Evolutionary conservation across 257 asterid genomes (phyloP).

Genomic region (Perilla frutescens): DNA sequence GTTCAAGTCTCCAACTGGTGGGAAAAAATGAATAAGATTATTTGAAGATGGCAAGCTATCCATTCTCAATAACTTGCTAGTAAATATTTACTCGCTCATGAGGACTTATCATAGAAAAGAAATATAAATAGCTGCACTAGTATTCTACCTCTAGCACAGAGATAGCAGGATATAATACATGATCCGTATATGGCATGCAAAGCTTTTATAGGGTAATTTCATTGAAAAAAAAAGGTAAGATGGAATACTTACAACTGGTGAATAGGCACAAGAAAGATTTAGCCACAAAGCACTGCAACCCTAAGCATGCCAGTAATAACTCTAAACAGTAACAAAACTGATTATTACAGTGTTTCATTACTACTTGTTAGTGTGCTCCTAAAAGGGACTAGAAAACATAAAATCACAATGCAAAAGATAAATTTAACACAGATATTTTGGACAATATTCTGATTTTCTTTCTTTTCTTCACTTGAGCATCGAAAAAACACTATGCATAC

Average conservation of each 20-base stretch:
- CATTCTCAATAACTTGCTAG: neutral
- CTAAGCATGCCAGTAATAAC: neutral
- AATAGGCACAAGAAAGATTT: neutral
- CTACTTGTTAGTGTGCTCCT: neutral
- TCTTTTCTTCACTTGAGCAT: neutral
- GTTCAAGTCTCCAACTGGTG: conserved; percentile 54
- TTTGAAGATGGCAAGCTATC: neutral
- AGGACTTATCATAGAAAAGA: neutral
- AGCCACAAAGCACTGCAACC: neutral
- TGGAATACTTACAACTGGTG: neutral
- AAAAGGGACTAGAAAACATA: neutral
- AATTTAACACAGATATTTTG: neutral
- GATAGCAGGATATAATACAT: neutral
- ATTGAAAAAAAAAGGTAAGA: neutral
- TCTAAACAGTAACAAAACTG: neutral
- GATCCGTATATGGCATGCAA: no score
- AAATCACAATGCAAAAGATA: neutral
- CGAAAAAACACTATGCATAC: neutral
- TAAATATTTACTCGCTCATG: neutral
- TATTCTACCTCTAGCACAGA: neutral
- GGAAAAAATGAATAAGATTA: neutral
- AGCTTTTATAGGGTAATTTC: neutral
- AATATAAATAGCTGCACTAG: neutral
- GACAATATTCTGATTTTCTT: neutral
- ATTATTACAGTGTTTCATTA: neutral